phyloP scores from a whole-genome alignment of 352 stramenopile genomes.

The Globisporangium lucens region DNA sequence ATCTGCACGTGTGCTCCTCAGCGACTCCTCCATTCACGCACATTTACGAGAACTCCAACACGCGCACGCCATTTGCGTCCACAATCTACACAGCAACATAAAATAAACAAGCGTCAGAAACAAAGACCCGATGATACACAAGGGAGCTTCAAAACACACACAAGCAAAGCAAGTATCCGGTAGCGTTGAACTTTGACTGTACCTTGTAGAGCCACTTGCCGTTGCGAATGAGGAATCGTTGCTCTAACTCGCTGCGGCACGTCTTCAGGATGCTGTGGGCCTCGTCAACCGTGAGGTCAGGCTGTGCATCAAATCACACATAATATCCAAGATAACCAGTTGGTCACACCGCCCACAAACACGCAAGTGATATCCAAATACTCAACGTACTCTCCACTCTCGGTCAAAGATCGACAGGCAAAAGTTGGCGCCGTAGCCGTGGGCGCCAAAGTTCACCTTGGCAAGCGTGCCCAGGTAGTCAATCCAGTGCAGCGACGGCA shows the following conservation, averaged over 20 bases:
- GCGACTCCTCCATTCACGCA: neutral
- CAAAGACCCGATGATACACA: neutral
- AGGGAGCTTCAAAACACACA: neutral
- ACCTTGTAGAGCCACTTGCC: conserved; percentile 85
- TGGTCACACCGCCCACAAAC: neutral
- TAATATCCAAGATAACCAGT: neutral
- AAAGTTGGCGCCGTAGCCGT: conserved; percentile 85
- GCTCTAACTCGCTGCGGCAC: conserved; percentile 77
- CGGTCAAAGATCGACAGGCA: conserved; percentile 86
- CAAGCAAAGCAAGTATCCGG: neutral
- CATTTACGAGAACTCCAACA: conserved; percentile 22
- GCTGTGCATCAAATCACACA: conserved; percentile 20
- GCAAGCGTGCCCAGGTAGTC: conserved; percentile 85
- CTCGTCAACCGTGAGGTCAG: conserved; percentile 77
- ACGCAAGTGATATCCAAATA: neutral
- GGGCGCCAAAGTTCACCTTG: conserved; percentile 85
- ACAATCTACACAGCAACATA: conserved; percentile 13
- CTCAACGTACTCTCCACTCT: conserved; percentile 66
- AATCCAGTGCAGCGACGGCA: conserved; percentile 86
- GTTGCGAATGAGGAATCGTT: conserved; percentile 85
- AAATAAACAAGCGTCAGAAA: neutral
- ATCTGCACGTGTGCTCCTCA: neutral
- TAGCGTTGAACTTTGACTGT: neutral
- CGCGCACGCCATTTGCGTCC: conserved; percentile 20
- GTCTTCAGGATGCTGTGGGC: conserved; percentile 71